These are phyloP conservation scores for Coemansia sp. DNA, from an alignment of 192 early-diverging fungal species.

Conservation along the genomic window DNA sequence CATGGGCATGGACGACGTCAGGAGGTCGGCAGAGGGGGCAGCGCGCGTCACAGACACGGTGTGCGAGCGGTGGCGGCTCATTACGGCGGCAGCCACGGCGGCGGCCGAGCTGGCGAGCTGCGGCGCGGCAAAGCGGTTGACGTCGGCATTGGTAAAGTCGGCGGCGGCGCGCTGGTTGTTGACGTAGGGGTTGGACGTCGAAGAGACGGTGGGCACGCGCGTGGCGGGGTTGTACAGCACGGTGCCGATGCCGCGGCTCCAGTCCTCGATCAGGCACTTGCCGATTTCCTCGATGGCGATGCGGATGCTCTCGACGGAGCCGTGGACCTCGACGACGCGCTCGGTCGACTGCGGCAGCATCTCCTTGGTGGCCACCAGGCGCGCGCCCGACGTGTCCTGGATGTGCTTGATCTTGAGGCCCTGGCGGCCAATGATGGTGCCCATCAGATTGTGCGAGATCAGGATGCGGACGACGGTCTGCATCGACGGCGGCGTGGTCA, in stretches of 20 bases:
- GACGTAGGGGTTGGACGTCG: slow-evolving; percentile 53
- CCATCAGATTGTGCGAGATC: slow-evolving; percentile 89
- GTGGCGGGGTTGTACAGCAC: slow-evolving; percentile 80
- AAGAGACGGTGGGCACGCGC: slow-evolving; percentile 52
- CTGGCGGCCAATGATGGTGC: slow-evolving; percentile 89
- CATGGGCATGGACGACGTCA: slow-evolving; percentile 49
- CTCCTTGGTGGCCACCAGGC: slow-evolving; percentile 85
- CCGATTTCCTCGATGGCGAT: slow-evolving; percentile 84
- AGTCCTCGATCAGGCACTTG: slow-evolving; percentile 79
- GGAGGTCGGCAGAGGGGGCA: slow-evolving; percentile 20
- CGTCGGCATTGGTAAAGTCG: slow-evolving; percentile 46
- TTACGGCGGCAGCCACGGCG: slow-evolving; percentile 33
- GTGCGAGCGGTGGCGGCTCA: slow-evolving; percentile 54
- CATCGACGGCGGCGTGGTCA: slow-evolving; percentile 44
- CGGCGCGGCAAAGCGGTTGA: slow-evolving; percentile 25
- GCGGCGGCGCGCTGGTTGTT: slow-evolving; percentile 44
- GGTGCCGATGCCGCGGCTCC: slow-evolving; percentile 76
- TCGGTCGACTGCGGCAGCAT: slow-evolving; percentile 92
- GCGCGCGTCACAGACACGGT: slow-evolving; percentile 50
- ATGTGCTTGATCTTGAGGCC: slow-evolving; percentile 95
- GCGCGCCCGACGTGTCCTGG: slow-evolving; percentile 83
- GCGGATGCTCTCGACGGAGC: slow-evolving; percentile 78
- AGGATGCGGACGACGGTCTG: slow-evolving; percentile 77
- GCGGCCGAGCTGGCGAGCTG: slow-evolving; percentile 17
- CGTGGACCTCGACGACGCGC: slow-evolving; percentile 84